A percentile compares a stretch with the other conserved stretches of the same genome.
These are phyloP conservation scores for Gorgonomyces haynaldii DNA, from an alignment of 192 early-diverging fungal genomes.

Conservation along the genomic window DNA sequence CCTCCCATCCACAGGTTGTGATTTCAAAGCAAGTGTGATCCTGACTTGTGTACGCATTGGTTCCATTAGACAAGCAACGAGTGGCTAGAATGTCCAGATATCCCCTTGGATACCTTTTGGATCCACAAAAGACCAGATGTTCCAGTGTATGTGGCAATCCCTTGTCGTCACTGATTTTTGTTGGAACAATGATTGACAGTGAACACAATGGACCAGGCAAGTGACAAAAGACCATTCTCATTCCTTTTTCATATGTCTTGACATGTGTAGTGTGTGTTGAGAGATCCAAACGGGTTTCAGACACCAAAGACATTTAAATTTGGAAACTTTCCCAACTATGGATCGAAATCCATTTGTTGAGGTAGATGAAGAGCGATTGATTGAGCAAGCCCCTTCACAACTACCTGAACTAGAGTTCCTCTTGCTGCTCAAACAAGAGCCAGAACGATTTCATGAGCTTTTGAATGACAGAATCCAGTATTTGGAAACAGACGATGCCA, in stretches of 20 bases:
- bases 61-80: slow-evolving; percentile 63
- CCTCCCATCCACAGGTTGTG: slow-evolving; percentile 48
- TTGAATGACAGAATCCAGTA: too few species aligned
- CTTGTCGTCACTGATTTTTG: slow-evolving; percentile 45
- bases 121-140: slow-evolving; percentile 75
- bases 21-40: slow-evolving; percentile 67
- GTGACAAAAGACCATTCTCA: slow-evolving; percentile 46
- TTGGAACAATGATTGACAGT: slow-evolving; percentile 63
- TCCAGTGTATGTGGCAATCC: slow-evolving; percentile 77
- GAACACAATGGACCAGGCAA: slow-evolving; percentile 56
- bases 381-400: too few species aligned
- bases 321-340: too few species aligned
- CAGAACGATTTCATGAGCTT: too few species aligned
- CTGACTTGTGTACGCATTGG: slow-evolving; percentile 53
- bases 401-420: too few species aligned
- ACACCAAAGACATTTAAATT: too few species aligned
- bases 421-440: too few species aligned
- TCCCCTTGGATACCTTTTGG: slow-evolving; percentile 52
- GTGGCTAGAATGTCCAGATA: slow-evolving; percentile 62
- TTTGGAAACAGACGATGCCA: too few species aligned
- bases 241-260: slow-evolving; percentile 1
- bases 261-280: too few species aligned
- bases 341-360: too few species aligned
- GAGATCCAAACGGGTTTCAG: too few species aligned
- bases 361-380: too few species aligned